A percentile compares a stretch with the other conserved stretches of the same genome.
These are phyloP conservation scores for Puccinia coronata DNA, from an alignment of 1,284 basidiomycete genomes.

Conservation along the genomic window DNA sequence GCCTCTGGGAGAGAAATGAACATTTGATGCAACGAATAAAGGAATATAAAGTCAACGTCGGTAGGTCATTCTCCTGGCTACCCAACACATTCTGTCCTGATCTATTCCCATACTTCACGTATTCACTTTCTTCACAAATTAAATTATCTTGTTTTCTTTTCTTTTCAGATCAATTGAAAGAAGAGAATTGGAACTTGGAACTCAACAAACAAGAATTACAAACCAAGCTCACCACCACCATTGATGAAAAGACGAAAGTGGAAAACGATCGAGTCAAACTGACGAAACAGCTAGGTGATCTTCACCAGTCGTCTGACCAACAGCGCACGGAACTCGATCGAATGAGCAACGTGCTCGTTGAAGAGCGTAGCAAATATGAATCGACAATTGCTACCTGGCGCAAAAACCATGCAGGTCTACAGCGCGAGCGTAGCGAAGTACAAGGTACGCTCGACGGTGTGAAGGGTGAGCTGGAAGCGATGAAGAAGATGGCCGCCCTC, in stretches of 20 bases:
- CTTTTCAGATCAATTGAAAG: conserved; percentile 77
- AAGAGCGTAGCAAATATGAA: conserved; percentile 82
- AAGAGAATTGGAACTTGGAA: conserved; percentile 98
- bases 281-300: conserved; percentile 70
- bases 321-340: conserved; percentile 84
- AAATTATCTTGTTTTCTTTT: too few relatives aligned
- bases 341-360: conserved; percentile 68
- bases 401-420: conserved; percentile 79
- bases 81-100: too few relatives aligned
- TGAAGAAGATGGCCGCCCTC: conserved; percentile 63
- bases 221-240: conserved; percentile 69
- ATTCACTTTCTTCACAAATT: background rate
- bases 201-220: conserved; percentile 85
- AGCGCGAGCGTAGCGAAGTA: conserved; percentile 87
- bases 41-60: conserved; percentile 74
- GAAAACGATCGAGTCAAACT: conserved; percentile 81
- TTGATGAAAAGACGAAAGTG: conserved; percentile 69
- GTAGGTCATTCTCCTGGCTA: conserved; percentile 64
- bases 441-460: conserved; percentile 73
- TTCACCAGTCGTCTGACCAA: conserved; percentile 76
- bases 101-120: conserved; percentile 34
- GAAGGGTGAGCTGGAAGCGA: conserved; percentile 68
- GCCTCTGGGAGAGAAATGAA: conserved; percentile 72
- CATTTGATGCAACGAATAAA: conserved; percentile 69
- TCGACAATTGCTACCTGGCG: conserved; percentile 87